Base-by-base conservation (phyloP, 495 filamentous ascomycete genomes). In the Echria macrotheca region DNA sequence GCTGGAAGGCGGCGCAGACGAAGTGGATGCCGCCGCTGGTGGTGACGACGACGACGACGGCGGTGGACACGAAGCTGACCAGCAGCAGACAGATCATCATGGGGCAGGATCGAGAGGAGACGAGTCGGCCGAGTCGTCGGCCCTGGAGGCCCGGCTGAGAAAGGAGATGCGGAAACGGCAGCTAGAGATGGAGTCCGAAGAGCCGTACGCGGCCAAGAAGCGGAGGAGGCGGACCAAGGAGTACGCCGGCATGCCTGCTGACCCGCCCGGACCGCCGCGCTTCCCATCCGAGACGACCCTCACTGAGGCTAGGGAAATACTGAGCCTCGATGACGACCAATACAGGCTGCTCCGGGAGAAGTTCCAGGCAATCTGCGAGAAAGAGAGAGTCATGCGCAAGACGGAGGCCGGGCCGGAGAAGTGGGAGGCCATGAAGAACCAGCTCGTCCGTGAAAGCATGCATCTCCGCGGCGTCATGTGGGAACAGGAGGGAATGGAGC, bases 261-360 rank as follows among this genome's bases (percentile, higher is more conserved):
- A 91, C 66, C 83, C 83, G 17, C 82, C 83, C 4, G 79, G 77
- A 14, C 85, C 85, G 12, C 86, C 86, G 31, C 80, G 87, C 37
- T 91, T 85, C 59, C 85, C 85, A 0, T 89, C 85, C 5, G 87
- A 91, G 59, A 89, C 83, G 8, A 89, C 87, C 1, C 77, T 93
- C 47, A 82, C 86, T 55, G 87, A 93, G 58, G 80, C 82, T 66
- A 89, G 89, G 58, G 71, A 74, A 14, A 82, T 80, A 55, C 69
- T 93, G 28, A 75, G 69, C 39, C 68, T 91, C 35, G 78, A 74
- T 46, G 11, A 7, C 4, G 58, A 69, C 1, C 65, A 74, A 38
- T 93, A 93, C 62, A 74, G 69, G 26, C 58, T 79, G 51, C 60
- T 87, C 4, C 74, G 87, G 23, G 70, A 80, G 21, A 76, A 79